Evolutionary conservation across 108 stramenopile species (phyloP).

Genomic region (Nitzschia palea): DNA sequence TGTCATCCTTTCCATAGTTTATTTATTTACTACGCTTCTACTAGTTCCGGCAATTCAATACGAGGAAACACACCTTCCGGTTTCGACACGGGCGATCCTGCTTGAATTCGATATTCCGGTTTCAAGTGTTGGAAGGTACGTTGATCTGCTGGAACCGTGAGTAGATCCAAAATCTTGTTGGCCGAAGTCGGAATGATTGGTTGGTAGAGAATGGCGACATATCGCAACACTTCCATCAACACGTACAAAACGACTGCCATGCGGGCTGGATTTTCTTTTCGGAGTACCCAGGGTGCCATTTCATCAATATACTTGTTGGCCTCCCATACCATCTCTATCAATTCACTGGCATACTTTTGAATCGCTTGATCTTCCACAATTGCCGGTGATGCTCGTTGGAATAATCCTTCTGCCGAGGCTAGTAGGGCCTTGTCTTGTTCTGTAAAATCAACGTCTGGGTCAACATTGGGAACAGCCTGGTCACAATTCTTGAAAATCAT

Average conservation of each 20-base stretch:
- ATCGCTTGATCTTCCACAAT: conserved; percentile 71
- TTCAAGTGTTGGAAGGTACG: conserved; percentile 73
- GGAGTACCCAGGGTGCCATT: conserved; percentile 90
- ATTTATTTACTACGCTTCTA: neutral
- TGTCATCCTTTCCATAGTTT: neutral
- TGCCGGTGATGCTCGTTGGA: conserved; percentile 43
- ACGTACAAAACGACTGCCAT: conserved; percentile 89
- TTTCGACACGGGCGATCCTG: conserved; percentile 61
- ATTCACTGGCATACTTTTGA: conserved; percentile 77
- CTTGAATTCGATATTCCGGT: conserved; percentile 44
- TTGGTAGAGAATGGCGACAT: conserved; percentile 86
- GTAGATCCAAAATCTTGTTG: conserved; percentile 79
- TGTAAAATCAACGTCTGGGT: conserved; percentile 47
- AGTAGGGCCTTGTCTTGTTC: conserved; percentile 75
- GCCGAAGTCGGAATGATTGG: conserved; percentile 91
- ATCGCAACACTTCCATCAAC: conserved; percentile 89
- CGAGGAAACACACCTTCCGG: conserved; percentile 75
- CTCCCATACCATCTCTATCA: conserved; percentile 84
- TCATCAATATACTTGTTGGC: conserved; percentile 91
- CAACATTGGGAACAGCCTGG: conserved; percentile 55
- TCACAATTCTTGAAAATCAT: conserved; percentile 89
- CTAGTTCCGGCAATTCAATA: conserved; percentile 44
- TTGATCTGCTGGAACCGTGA: conserved; percentile 78
- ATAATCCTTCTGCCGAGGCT: conserved; percentile 49
- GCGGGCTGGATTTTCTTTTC: conserved; percentile 83